Evolutionary conservation across 2,329 filamentous ascomycete genomes (phyloP).

Genomic region (Alternaria incomplexa): DNA sequence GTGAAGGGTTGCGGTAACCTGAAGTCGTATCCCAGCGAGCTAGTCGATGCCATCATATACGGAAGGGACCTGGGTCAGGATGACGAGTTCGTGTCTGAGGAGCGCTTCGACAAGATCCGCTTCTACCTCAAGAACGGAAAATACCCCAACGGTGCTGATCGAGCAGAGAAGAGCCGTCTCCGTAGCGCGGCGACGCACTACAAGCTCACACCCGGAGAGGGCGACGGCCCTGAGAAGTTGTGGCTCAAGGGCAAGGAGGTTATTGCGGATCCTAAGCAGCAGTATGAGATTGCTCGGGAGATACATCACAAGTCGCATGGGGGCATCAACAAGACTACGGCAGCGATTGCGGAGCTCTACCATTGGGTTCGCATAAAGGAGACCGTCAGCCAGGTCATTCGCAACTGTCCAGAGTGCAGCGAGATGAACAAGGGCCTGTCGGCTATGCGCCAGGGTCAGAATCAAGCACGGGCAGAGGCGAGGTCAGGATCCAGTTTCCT

Average conservation of each 20-base stretch:
- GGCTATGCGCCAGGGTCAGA: conserved; percentile 31
- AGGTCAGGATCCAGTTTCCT: conserved; percentile 10
- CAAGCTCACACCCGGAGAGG: conserved; percentile 68
- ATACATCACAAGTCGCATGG: conserved; percentile 80
- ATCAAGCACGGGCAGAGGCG: conserved; percentile 14
- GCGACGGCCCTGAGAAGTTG: conserved; percentile 63
- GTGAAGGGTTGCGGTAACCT: conserved; percentile 64
- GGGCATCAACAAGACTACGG: conserved; percentile 98
- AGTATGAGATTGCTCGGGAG: conserved; percentile 85
- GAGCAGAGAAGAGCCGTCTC: conserved; percentile 93
- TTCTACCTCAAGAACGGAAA: conserved; percentile 95
- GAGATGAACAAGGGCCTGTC: conserved; percentile 58
- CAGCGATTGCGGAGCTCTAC: conserved; percentile 89
- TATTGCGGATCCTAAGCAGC: conserved; percentile 83
- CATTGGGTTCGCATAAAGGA: conserved; percentile 99
- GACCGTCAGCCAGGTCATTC: conserved; percentile 92
- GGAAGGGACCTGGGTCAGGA: conserved; percentile 68
- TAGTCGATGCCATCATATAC: conserved; percentile 60
- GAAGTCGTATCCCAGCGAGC: conserved; percentile 53
- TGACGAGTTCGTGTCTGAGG: conserved; percentile 88
- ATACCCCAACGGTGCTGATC: conserved; percentile 91
- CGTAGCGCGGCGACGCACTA: conserved; percentile 95
- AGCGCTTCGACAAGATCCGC: conserved; percentile 98
- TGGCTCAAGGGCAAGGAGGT: conserved; percentile 99
- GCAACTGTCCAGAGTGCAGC: conserved; percentile 89